Conservation (phyloP, 495 filamentous ascomycete species). For the Neurospora hispaniola region DNA sequence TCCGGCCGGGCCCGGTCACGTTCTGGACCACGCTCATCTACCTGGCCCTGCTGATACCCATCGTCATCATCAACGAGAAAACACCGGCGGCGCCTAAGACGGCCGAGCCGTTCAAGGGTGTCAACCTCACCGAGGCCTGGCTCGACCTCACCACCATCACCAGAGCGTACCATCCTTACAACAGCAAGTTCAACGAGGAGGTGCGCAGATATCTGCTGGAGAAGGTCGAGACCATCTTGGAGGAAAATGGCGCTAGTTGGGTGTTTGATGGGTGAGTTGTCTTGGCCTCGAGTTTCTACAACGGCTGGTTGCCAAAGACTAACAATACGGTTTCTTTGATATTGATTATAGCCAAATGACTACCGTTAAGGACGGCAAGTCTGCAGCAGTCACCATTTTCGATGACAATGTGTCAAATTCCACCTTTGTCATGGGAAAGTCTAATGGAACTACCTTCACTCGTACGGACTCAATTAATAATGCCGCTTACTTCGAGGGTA, state of each 20-base stretch:
- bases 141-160: conserved; percentile 65
- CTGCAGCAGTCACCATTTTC: conserved; percentile 50
- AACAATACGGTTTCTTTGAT: background rate
- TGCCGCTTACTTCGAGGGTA: conserved; percentile 80
- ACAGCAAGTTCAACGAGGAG: conserved; percentile 70
- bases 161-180: conserved; percentile 77
- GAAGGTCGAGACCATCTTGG: conserved; percentile 58
- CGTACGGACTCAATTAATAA: background rate
- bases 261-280: conserved; percentile 14
- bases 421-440: conserved; percentile 31
- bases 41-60: conserved; percentile 54
- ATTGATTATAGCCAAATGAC: background rate
- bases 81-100: conserved; percentile 60
- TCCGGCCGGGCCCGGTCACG: conserved; percentile 55
- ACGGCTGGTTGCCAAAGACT: background rate
- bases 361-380: conserved; percentile 4
- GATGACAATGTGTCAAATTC: conserved; percentile 75
- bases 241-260: conserved; percentile 39
- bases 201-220: conserved; percentile 66
- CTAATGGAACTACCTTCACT: background rate
- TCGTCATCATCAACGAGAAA: conserved; percentile 64
- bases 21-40: conserved; percentile 61
- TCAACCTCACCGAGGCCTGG: conserved; percentile 81
- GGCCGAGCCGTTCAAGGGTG: conserved; percentile 22
- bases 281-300: conserved; percentile 3